Percentiles rank a stretch among this genome's conserved stretches.
Evolutionary conservation across 768 basidiomycete species (phyloP).

Genomic region (Tephrocybe sp.): DNA sequence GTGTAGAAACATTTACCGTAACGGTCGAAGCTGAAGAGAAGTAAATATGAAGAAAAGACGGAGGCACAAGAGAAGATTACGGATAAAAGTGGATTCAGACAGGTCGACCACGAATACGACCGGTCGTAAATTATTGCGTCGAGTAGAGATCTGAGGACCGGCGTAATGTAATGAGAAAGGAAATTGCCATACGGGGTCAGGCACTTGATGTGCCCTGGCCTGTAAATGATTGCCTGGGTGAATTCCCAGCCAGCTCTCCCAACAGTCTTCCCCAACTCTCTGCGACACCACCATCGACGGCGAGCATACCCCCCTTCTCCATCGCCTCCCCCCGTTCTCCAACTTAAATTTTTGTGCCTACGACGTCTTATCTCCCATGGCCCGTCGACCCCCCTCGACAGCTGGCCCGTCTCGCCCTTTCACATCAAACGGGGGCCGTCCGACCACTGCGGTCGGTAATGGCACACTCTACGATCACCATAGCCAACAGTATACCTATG

Average conservation of each 20-base stretch:
- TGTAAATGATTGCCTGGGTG: conserved; percentile 22
- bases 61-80: not conserved
- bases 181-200: conserved; percentile 19
- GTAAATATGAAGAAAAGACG: not conserved
- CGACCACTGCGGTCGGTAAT: conserved; percentile 21
- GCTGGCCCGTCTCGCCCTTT: conserved; percentile 19
- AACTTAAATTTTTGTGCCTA: not conserved
- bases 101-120: not conserved
- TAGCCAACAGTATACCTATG: conserved; percentile 38
- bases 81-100: not conserved
- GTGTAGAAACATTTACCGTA: conserved; percentile 7
- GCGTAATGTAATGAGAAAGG: conserved; percentile 13
- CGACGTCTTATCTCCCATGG: conserved; percentile 11
- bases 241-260: conserved; percentile 20
- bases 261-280: conserved; percentile 17
- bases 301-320: conserved; percentile 11
- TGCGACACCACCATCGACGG: conserved; percentile 16
- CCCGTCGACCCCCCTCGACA: conserved; percentile 17
- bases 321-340: not conserved
- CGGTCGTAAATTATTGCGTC: no score
- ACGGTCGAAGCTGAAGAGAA: not conserved
- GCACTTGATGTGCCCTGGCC: conserved; percentile 22
- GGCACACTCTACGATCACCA: conserved; percentile 22
- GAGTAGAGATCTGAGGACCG: conserved; percentile 10
- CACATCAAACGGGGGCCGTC: conserved; percentile 20